phyloP scores from a whole-genome alignment of 495 filamentous ascomycete genomes.

The Elasticomyces elasticus region DNA sequence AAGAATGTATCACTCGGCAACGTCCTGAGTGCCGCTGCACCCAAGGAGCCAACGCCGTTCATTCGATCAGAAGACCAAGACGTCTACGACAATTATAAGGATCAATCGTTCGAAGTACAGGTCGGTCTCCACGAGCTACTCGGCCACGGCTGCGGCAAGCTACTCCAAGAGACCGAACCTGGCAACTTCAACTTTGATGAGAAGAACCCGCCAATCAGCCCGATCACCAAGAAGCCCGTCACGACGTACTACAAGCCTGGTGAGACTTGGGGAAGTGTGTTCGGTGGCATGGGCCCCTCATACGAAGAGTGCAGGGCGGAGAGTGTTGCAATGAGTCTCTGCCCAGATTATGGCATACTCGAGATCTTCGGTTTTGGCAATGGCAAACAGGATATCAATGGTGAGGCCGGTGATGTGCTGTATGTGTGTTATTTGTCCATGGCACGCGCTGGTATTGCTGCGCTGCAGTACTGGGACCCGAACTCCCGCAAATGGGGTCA shows the following conservation, averaged over 20 bases:
- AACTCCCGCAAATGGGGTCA: slow-evolving; percentile 75
- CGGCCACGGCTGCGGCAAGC: slow-evolving; percentile 90
- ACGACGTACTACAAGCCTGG: slow-evolving; percentile 85
- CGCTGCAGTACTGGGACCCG: slow-evolving; percentile 84
- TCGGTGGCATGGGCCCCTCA: slow-evolving; percentile 70
- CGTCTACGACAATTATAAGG: slow-evolving; percentile 68
- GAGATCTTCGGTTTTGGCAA: slow-evolving; percentile 87
- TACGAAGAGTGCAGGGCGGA: slow-evolving; percentile 83
- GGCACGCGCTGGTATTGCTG: slow-evolving; percentile 76
- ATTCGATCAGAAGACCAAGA: slow-evolving; percentile 62
- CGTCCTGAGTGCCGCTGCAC: slow-evolving; percentile 77
- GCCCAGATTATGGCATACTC: slow-evolving; percentile 79
- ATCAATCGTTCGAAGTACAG: slow-evolving; percentile 86
- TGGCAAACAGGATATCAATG: slow-evolving; percentile 56
- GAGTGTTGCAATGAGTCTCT: slow-evolving; percentile 86
- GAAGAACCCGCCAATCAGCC: slow-evolving; percentile 67
- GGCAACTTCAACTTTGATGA: slow-evolving; percentile 82
- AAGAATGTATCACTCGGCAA: slow-evolving; percentile 95
- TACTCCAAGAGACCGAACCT: slow-evolving; percentile 76
- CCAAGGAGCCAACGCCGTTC: slow-evolving; percentile 84
- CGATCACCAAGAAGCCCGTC: slow-evolving; percentile 64
- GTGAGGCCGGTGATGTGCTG: slow-evolving; percentile 73
- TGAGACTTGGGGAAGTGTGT: slow-evolving; percentile 88
- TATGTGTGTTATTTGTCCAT: slow-evolving; percentile 81
- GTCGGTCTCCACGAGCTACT: slow-evolving; percentile 93